Conservation (phyloP, 495 filamentous ascomycete species). For the Trichoderma erinaceum region DNA sequence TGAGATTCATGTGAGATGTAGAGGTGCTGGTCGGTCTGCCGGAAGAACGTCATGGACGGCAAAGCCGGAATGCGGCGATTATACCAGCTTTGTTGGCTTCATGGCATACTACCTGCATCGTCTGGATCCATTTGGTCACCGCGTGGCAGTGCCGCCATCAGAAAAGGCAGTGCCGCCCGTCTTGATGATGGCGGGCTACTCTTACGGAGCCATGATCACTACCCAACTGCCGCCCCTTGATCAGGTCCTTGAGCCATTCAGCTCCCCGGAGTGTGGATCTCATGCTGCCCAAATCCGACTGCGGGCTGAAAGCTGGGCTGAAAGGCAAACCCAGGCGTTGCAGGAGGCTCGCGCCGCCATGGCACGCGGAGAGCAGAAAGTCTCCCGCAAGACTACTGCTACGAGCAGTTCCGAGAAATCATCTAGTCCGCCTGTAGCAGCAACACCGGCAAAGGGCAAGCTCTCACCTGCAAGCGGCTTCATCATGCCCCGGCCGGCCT, state of each 20-base stretch:
- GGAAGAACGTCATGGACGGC: constrained; percentile 82
- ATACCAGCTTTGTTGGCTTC: constrained; percentile 71
- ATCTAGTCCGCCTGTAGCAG: not conserved
- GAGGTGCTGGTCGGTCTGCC: constrained; percentile 69
- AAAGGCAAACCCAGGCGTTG: constrained; percentile 43
- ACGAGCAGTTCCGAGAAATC: not conserved
- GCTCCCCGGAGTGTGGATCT: constrained; percentile 41
- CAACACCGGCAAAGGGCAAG: constrained; percentile 1
- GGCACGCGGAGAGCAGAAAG: not conserved
- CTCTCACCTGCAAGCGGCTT: constrained; percentile 24
- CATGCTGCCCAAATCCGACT: constrained; percentile 58
- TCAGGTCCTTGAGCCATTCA: constrained; percentile 54
- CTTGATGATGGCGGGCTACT: constrained; percentile 76
- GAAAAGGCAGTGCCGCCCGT: constrained; percentile 19
- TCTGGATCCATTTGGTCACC: constrained; percentile 26
- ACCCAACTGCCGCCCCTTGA: constrained; percentile 59
- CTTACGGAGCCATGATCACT: constrained; percentile 81
- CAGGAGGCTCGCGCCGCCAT: not conserved
- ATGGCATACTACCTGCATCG: constrained; percentile 63
- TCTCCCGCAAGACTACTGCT: not conserved
- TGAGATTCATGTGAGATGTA: constrained; percentile 29
- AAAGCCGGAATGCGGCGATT: constrained; percentile 73
- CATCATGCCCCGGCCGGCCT: constrained; percentile 42
- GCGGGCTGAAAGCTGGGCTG: constrained; percentile 57
- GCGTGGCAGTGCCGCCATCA: not conserved